Base-by-base conservation (phyloP, 495 filamentous ascomycete genomes). In the Pyronema omphalodes region DNA sequence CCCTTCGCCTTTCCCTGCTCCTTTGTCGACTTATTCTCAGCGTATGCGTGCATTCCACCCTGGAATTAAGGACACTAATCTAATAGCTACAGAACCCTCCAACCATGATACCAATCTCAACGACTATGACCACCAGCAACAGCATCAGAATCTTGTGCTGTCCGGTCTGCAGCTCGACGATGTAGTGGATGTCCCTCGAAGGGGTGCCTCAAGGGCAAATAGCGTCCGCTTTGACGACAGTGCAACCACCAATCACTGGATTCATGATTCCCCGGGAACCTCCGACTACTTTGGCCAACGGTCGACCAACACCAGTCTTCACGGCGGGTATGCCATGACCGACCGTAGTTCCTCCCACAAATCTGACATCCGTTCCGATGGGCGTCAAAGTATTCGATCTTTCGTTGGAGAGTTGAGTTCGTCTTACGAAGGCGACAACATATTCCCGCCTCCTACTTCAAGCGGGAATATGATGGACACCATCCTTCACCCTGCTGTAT, bases 201-300 rank as follows among this genome's bases (percentile, higher is more conserved):
- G 93, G 53, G 91, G 91, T 6, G 81, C 87, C 34, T 98, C 93
- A 33, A 76, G 91, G 58, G 91, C 91, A 17, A 96, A 96, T 62
- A 96, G 93, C 67, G 91, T 98, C 57, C 84, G 91, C n/a, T 98
- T 98, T 61, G 91, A 98, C 64, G 88, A 95, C 66, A 94, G 86
- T 63, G 89, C 93, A 2, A 78, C 93, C 54, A 88, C 94, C 58
- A 84, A 86, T 47, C 84, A 84, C 61, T 93, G 88, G 74, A 82
- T 81, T 37, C 86, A 89, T 56, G 78, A 81, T 43, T 82, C 78
- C 57, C 79, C 88, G 29, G 78, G 84, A 51, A 88, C 82, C 19
- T 76, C 79, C 34, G 91, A 98, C 37, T 65, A 65, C 51, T 78
- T 83, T 29, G 48, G 84, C 45, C 83, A 83, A 8, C 71, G 79